Conservation (phyloP, 2,329 filamentous ascomycete species). For the Rhynchosporium secalis region DNA sequence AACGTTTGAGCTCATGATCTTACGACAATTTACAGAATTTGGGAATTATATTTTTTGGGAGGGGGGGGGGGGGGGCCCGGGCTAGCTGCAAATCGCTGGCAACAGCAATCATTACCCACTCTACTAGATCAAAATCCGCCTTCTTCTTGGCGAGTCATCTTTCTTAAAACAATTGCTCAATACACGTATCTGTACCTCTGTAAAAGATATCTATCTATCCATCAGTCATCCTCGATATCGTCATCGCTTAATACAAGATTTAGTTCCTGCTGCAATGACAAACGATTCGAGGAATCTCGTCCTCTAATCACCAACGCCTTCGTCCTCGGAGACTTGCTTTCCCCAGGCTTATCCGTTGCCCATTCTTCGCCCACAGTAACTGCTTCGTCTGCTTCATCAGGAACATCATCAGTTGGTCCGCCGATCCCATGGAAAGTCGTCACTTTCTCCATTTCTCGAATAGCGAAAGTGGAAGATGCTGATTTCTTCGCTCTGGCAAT, state of each 20-base stretch:
- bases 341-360: constrained; percentile 62
- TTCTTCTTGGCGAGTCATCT: neutral
- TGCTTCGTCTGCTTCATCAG: constrained; percentile 47
- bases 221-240: constrained; percentile 70
- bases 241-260: constrained; percentile 77
- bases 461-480: constrained; percentile 36
- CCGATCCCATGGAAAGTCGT: constrained; percentile 40
- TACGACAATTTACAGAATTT: neutral
- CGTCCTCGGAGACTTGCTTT: constrained; percentile 54
- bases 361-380: constrained; percentile 48
- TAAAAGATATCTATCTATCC: too few relatives aligned
- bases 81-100: neutral
- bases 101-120: neutral
- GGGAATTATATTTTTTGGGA: neutral
- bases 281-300: constrained; percentile 25
- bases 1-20: neutral
- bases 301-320: constrained; percentile 40
- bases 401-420: constrained; percentile 48
- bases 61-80: too few relatives aligned
- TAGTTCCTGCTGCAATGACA: constrained; percentile 46
- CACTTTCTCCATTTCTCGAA: constrained; percentile 43
- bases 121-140: neutral
- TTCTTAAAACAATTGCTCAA: neutral
- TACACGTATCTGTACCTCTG: neutral
- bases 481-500: constrained; percentile 49